A percentile compares a stretch with the other conserved stretches of the same genome.
Evolutionary conservation across 192 early-diverging fungal genomes (phyloP).

Genomic region (Backusella morwellensis): DNA sequence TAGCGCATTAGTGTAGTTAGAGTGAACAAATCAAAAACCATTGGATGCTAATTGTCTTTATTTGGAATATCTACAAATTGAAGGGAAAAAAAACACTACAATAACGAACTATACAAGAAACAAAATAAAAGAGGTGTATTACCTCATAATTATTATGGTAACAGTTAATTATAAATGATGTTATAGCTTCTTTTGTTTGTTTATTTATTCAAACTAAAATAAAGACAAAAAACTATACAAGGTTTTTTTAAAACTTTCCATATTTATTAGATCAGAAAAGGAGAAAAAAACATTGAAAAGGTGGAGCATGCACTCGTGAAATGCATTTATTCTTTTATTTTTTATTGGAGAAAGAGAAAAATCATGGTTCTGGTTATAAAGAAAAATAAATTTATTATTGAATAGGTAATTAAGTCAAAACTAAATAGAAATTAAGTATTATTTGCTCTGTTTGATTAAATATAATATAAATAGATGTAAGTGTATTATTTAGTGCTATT

Average conservation of each 20-base stretch:
- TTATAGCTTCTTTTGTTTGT: neutral
- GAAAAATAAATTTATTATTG: too few species aligned
- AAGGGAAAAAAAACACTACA: neutral
- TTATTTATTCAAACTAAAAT: neutral
- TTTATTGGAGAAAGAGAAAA: neutral
- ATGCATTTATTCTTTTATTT: neutral
- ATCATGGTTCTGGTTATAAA: neutral
- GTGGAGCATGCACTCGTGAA: neutral
- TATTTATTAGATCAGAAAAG: neutral
- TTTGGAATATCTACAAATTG: neutral
- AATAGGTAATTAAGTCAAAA: neutral
- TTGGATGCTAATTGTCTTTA: neutral
- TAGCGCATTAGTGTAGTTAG: neutral
- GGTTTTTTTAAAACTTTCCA: neutral
- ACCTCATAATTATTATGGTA: neutral
- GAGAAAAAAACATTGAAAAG: neutral
- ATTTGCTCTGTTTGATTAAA: neutral
- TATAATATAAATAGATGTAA: neutral
- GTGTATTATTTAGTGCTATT: neutral
- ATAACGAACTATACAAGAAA: neutral
- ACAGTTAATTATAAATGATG: neutral
- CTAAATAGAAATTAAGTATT: neutral
- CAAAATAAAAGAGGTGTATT: neutral
- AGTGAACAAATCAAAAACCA: neutral
- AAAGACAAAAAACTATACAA: neutral